Evolutionary conservation across 805 yeast species (phyloP).

Genomic region (Candida incommunis): DNA sequence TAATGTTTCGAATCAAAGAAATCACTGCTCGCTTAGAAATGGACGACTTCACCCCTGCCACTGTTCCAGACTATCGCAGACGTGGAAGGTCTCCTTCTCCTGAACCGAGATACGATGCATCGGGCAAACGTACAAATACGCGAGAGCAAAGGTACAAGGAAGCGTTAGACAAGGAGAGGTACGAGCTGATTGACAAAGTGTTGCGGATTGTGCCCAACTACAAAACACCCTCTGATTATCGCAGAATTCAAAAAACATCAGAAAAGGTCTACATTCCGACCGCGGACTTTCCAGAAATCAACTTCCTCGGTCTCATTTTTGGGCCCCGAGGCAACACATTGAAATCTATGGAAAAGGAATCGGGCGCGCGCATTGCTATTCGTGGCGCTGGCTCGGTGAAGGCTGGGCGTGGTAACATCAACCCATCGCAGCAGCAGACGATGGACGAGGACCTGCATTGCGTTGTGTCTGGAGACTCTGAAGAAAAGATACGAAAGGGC

Average conservation of each 20-base stretch:
- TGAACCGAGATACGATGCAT: slow-evolving; percentile 75
- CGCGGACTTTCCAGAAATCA: slow-evolving; percentile 77
- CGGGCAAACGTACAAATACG: slow-evolving; percentile 78
- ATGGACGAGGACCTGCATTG: slow-evolving; percentile 82
- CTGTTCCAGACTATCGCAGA: slow-evolving; percentile 25
- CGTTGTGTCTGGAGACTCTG: slow-evolving; percentile 68
- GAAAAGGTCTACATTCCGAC: slow-evolving; percentile 82
- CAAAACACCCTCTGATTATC: slow-evolving; percentile 67
- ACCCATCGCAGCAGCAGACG: slow-evolving; percentile 33
- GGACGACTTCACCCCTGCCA: slow-evolving; percentile 33
- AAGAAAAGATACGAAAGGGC: slow-evolving; percentile 63
- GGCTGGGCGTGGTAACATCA: slow-evolving; percentile 58
- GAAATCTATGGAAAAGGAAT: slow-evolving; percentile 61
- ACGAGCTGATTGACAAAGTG: slow-evolving; percentile 62
- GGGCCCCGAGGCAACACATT: slow-evolving; percentile 96
- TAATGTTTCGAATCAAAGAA: slow-evolving; percentile 65
- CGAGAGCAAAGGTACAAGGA: slow-evolving; percentile 52
- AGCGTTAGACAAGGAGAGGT: slow-evolving; percentile 64
- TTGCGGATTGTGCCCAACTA: slow-evolving; percentile 59
- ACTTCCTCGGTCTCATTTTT: slow-evolving; percentile 76
- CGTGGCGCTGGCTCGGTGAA: slow-evolving; percentile 95
- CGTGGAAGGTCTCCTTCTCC: slow-evolving; percentile 63
- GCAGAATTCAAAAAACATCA: slow-evolving; percentile 51
- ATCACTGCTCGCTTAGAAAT: slow-evolving; percentile 45
- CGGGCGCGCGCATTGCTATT: slow-evolving; percentile 82